phyloP scores from a whole-genome alignment of 306 rosid genomes.

The Dryas drummondii region DNA sequence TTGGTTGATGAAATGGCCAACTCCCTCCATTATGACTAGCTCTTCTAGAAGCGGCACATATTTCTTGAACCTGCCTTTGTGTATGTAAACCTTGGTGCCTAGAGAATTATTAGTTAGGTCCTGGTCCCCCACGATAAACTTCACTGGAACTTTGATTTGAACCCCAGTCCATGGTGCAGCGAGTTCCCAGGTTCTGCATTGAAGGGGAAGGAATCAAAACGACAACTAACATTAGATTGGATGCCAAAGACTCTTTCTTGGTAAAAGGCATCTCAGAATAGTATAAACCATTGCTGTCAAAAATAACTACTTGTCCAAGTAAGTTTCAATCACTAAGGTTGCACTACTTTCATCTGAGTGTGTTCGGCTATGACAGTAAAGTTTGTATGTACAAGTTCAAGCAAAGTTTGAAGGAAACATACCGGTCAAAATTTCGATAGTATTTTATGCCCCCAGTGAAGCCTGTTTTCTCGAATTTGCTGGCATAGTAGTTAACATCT shows the following conservation, averaged over 20 bases:
- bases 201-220: neutral
- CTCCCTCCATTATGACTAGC: constrained; percentile 66
- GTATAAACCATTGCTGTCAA: too few relatives aligned
- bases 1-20: constrained; percentile 58
- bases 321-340: too few relatives aligned
- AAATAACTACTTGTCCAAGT: too few relatives aligned
- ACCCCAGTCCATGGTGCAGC: constrained; percentile 67
- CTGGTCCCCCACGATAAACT: constrained; percentile 74
- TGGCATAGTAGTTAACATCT: constrained; percentile 56
- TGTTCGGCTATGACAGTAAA: neutral
- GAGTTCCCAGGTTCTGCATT: constrained; percentile 80
- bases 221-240: neutral
- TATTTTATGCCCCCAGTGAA: constrained; percentile 68
- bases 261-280: neutral
- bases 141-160: constrained; percentile 60
- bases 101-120: constrained; percentile 59
- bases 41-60: constrained; percentile 68
- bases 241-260: neutral
- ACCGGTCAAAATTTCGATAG: constrained; percentile 69
- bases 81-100: constrained; percentile 62
- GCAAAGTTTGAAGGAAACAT: constrained; percentile 10
- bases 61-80: constrained; percentile 72
- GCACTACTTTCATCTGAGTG: too few relatives aligned
- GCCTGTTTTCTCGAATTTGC: constrained; percentile 58
- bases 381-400: neutral